Percentiles rank a stretch among this genome's conserved stretches.
These are phyloP conservation scores for Amborella trichopoda DNA, from an alignment of 164 flowering plant species.

Conservation along the genomic window DNA sequence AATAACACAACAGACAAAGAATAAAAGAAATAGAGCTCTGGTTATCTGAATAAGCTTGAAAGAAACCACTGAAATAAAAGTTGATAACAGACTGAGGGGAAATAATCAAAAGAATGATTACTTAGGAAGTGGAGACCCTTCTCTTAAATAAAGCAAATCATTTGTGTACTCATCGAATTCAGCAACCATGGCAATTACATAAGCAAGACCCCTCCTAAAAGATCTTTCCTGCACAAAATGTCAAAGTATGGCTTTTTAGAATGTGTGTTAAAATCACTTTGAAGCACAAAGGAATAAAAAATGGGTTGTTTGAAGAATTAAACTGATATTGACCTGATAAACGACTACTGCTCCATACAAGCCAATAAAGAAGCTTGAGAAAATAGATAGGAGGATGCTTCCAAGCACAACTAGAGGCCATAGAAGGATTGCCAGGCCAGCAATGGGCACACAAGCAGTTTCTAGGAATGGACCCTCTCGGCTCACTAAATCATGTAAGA, in stretches of 20 bases:
- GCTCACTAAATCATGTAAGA: slow-evolving; percentile 64
- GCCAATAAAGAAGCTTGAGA: slow-evolving; percentile 72
- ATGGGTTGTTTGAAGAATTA: not conserved
- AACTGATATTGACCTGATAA: slow-evolving; percentile 52
- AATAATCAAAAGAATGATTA: slow-evolving; percentile 22
- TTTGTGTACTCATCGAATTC: slow-evolving; percentile 96
- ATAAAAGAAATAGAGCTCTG: not conserved
- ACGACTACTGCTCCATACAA: slow-evolving; percentile 73
- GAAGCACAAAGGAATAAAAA: not conserved
- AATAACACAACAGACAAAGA: slow-evolving; percentile 2
- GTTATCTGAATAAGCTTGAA: not conserved
- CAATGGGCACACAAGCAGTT: slow-evolving; percentile 86
- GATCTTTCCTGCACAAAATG: slow-evolving; percentile 58
- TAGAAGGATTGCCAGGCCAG: slow-evolving; percentile 77
- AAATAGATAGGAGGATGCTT: slow-evolving; percentile 48
- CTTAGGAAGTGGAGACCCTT: slow-evolving; percentile 85
- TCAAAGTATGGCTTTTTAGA: not conserved
- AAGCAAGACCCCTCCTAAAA: slow-evolving; percentile 63
- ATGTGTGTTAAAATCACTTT: not conserved
- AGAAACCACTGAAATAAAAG: too few species aligned
- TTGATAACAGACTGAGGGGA: too few species aligned
- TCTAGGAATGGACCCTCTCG: slow-evolving; percentile 98
- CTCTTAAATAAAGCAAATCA: slow-evolving; percentile 88
- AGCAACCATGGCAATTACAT: slow-evolving; percentile 82
- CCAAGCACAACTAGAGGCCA: slow-evolving; percentile 89